phyloP scores from a whole-genome alignment of 441 rosid species.

The Kokia cookei region DNA sequence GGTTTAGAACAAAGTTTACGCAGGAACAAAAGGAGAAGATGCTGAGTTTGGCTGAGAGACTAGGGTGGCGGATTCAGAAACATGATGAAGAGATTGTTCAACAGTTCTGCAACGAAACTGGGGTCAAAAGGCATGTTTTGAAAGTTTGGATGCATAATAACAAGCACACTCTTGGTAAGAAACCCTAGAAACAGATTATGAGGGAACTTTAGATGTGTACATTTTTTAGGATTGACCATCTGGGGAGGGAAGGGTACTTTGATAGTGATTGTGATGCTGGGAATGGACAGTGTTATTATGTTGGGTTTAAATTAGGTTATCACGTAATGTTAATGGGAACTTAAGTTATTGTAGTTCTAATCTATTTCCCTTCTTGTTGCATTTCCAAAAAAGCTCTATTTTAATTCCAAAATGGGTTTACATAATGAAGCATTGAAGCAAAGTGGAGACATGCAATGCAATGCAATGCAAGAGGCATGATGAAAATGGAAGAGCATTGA shows the following conservation, averaged over 20 bases:
- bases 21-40: conserved; percentile 64
- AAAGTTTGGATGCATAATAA: conserved; percentile 81
- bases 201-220: background rate
- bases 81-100: conserved; percentile 58
- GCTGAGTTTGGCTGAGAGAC: conserved; percentile 51
- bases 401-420: background rate
- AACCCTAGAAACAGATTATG: conserved; percentile 23
- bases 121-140: conserved; percentile 52
- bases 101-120: conserved; percentile 53
- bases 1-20: conserved; percentile 58
- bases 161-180: conserved; percentile 73
- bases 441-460: conserved; percentile 4
- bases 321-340: conserved; percentile 22
- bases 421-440: background rate
- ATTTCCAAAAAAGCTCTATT: background rate
- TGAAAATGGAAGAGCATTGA: conserved; percentile 4
- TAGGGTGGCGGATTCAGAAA: conserved; percentile 70
- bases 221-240: conserved; percentile 8
- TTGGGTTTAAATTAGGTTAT: conserved; percentile 10
- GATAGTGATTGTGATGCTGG: conserved; percentile 8
- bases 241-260: background rate
- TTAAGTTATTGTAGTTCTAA: background rate
- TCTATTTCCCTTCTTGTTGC: background rate
- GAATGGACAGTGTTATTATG: background rate
- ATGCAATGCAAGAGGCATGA: background rate